Percentiles rank a stretch among this genome's conserved stretches.
phyloP scores from a whole-genome alignment of 257 asterid species.

The Coffea canephora region DNA sequence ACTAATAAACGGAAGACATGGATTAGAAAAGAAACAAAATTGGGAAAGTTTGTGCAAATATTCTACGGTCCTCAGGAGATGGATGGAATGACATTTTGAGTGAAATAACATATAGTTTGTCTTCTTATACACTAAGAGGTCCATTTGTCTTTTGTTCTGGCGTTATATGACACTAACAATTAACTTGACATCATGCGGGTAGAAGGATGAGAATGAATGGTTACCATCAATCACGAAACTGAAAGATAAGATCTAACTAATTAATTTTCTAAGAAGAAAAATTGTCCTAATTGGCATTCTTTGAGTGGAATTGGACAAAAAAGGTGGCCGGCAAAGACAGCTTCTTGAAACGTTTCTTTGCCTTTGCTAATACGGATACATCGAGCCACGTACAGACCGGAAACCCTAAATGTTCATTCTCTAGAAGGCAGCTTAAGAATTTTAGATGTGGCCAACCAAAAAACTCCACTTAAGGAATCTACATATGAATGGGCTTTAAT shows the following conservation, averaged over 20 bases:
- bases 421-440: background rate
- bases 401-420: background rate
- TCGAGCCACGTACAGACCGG: background rate
- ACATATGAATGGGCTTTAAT: background rate
- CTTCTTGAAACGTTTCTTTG: constrained; percentile 44
- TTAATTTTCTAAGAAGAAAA: constrained; percentile 6
- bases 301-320: constrained; percentile 41
- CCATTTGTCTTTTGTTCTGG: constrained; percentile 48
- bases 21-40: background rate
- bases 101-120: constrained; percentile 8
- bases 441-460: background rate
- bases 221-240: constrained; percentile 31
- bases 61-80: background rate
- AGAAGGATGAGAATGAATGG: constrained; percentile 38
- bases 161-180: constrained; percentile 16
- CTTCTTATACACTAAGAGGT: constrained; percentile 15
- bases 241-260: constrained; percentile 23
- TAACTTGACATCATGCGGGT: constrained; percentile 17
- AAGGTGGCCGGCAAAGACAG: constrained; percentile 70
- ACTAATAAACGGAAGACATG: background rate
- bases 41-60: constrained; percentile 5
- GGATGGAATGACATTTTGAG: constrained; percentile 5
- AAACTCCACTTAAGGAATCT: background rate
- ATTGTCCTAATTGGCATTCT: constrained; percentile 35
- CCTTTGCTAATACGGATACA: constrained; percentile 6